A percentile compares a stretch with the other conserved stretches of the same genome.
phyloP scores from a whole-genome alignment of 257 asterid species.

The Rehmannia glutinosa region DNA sequence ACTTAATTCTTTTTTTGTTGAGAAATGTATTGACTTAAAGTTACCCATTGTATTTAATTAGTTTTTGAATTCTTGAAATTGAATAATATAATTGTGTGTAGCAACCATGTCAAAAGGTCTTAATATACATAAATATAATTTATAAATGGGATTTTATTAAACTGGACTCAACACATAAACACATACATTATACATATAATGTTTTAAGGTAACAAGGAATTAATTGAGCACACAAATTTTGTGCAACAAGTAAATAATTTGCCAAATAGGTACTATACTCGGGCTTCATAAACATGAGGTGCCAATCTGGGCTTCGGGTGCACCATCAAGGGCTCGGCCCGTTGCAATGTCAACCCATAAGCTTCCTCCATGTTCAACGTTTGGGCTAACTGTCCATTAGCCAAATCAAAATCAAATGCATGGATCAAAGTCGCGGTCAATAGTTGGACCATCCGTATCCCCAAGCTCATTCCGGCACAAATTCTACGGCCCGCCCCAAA shows the following conservation, averaged over 20 bases:
- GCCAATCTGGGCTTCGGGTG: slow-evolving; percentile 58
- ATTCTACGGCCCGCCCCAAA: slow-evolving; percentile 92
- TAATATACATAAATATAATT: no score
- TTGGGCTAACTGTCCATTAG: slow-evolving; percentile 33
- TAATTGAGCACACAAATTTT: not conserved
- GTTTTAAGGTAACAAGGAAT: not conserved
- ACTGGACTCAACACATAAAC: no score
- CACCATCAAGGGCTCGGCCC: slow-evolving; percentile 57
- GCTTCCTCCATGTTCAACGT: slow-evolving; percentile 77
- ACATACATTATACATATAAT: not conserved
- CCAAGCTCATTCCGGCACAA: slow-evolving; percentile 78
- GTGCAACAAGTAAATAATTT: no score
- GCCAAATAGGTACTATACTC: not conserved
- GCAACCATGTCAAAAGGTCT: no score
- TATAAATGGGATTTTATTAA: no score
- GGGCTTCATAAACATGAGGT: slow-evolving; percentile 30
- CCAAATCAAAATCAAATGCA: slow-evolving; percentile 56
- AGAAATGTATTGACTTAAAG: no score
- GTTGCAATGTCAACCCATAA: slow-evolving; percentile 70
- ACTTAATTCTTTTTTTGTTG: no score
- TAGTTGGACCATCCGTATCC: slow-evolving; percentile 74
- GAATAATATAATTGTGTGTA: no score
- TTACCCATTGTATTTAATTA: no score
- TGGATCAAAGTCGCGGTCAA: slow-evolving; percentile 69
- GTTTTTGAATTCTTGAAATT: no score